Conservation (phyloP, 2,329 filamentous ascomycete genomes). For the Sclerotinia glacialis region DNA sequence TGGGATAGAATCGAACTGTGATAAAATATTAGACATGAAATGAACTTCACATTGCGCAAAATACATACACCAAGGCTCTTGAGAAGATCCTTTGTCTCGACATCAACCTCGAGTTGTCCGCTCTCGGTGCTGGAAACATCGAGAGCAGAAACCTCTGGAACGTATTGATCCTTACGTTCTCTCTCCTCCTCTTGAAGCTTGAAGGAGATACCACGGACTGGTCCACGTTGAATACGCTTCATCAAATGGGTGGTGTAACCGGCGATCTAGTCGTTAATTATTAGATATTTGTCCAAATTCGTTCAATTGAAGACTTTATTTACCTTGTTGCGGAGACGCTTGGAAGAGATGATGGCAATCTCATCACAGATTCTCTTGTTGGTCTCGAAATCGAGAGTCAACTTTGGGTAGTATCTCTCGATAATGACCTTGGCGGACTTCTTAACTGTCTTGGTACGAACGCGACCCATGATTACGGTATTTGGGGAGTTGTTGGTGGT, state of each 20-base stretch:
- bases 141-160: slow-evolving; percentile 96
- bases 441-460: slow-evolving; percentile 46
- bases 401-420: slow-evolving; percentile 95
- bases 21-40: slow-evolving; percentile 37
- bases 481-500: slow-evolving; percentile 26
- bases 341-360: slow-evolving; percentile 98
- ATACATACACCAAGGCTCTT: slow-evolving; percentile 95
- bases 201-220: slow-evolving; percentile 99
- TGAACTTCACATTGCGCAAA: slow-evolving; percentile 22
- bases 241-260: slow-evolving; percentile 98
- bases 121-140: slow-evolving; percentile 96
- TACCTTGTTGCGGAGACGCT: slow-evolving; percentile 99
- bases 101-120: slow-evolving; percentile 91
- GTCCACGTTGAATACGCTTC: slow-evolving; percentile 99
- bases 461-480: slow-evolving; percentile 44
- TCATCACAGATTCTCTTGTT: slow-evolving; percentile 99
- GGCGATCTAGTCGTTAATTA: slow-evolving; percentile 65
- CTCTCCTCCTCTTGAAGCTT: slow-evolving; percentile 99
- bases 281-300: slow-evolving; percentile 62
- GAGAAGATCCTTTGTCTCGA: slow-evolving; percentile 97
- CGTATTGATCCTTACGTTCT: slow-evolving; percentile 99
- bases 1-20: slow-evolving; percentile 92
- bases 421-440: slow-evolving; percentile 96
- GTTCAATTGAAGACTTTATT: not conserved
- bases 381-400: slow-evolving; percentile 99